Conservation (phyloP, 2,329 filamentous ascomycete genomes). For the Microcyclospora tardicrescens region DNA sequence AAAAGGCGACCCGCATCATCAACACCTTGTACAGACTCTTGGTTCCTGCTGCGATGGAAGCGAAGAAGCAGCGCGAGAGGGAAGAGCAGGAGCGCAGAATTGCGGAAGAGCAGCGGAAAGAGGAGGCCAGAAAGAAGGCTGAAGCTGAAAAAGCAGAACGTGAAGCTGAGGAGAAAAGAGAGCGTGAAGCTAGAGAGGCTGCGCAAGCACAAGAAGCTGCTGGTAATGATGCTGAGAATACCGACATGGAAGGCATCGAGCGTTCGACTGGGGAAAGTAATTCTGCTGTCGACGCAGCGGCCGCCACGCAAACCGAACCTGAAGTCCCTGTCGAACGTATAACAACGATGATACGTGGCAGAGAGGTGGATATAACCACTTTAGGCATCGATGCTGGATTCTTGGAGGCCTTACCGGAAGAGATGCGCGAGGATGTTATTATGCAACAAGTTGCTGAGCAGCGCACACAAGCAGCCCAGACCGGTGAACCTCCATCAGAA, state of each 20-base stretch:
- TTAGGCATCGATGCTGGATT: conserved; percentile 92
- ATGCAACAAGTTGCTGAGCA: conserved; percentile 77
- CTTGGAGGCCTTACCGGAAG: conserved; percentile 91
- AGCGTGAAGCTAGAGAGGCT: conserved; percentile 36
- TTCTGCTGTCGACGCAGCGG: conserved; percentile 28
- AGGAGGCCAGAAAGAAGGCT: conserved; percentile 50
- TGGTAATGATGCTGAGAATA: conserved; percentile 24
- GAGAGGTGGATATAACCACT: conserved; percentile 83
- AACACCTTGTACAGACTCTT: conserved; percentile 59
- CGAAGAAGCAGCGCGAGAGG: conserved; percentile 60
- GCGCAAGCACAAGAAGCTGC: conserved; percentile 21
- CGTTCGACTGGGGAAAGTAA: conserved; percentile 25
- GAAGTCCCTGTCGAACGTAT: conserved; percentile 42
- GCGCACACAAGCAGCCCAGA: conserved; percentile 60
- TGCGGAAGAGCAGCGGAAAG: conserved; percentile 47
- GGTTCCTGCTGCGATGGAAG: conserved; percentile 72
- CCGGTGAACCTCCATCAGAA: conserved; percentile 62
- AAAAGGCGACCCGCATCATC: conserved; percentile 56
- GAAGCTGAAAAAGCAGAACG: conserved; percentile 48
- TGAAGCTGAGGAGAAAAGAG: conserved; percentile 38
- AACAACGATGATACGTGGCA: conserved; percentile 71
- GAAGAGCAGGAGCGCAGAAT: conserved; percentile 26
- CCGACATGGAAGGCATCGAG: conserved; percentile 65
- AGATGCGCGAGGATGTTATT: conserved; percentile 90
- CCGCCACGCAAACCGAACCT: conserved; percentile 21